Evolutionary conservation across 768 basidiomycete species (phyloP), one percentile per base, ranked within the genome.

Genomic region (Auriscalpium orientale): DNA sequence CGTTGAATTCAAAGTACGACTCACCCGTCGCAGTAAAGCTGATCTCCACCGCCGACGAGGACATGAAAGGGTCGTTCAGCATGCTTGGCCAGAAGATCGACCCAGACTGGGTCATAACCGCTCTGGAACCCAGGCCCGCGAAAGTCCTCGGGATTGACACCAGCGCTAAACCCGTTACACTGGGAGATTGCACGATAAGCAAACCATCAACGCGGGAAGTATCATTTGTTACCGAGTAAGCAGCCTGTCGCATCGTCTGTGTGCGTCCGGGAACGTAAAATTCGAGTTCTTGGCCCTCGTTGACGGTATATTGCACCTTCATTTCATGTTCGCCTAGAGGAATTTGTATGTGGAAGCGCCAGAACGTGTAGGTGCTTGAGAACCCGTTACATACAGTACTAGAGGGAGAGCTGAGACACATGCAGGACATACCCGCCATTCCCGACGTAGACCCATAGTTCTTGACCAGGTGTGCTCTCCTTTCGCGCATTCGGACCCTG

Each of bases 11-110:
- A 43, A 40, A 20, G 38, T 35, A 13, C 53, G 22, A 65, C 83
- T 46, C 63, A 86, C 87, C 77, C 73, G 61, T 93, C 91, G 59
- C 90, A 91, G 64, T 93, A 97, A 16, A 97, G 76, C 67, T 95
- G 94, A 68, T 95, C 93, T 11, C 94, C 93, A 18, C 95, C 95
- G 16, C 95, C 95, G 7, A 97, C 85, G 37, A 98, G 76, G n/a
- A 77, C 82, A 65, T 99, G 95, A 67, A 93, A 93, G 0, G 95
- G 94, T 56, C 75, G 73, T 64, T 83, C 79, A 2, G 79, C 76
- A 63, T 98, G 97, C 64, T 88, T 85, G 45, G 81, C 72, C 22
- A 98, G 79, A n/a, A 99, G 72, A 71, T 99, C 95, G 58, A 84
- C 77, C 95, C 95, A 99, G 11, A 98, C 82, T 8, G 91, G 92